Conservation (phyloP, 2,329 filamentous ascomycete genomes). For the Stenocarpella maydis region DNA sequence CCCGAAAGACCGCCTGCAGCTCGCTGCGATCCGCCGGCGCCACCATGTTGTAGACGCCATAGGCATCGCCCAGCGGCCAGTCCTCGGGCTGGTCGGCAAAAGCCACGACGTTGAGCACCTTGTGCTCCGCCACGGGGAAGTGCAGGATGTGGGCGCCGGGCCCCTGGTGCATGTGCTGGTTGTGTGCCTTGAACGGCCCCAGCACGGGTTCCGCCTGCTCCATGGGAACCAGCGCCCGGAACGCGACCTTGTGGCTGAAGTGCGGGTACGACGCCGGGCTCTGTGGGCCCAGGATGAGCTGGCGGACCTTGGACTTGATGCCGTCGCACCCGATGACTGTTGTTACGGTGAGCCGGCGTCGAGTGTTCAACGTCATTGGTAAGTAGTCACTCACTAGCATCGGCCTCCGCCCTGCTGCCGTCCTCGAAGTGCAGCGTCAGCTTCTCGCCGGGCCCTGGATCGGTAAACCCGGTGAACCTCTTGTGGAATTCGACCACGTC, state of each 20-base stretch:
- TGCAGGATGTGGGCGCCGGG: conserved; percentile 65
- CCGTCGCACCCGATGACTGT: conserved; percentile 14
- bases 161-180: conserved; percentile 64
- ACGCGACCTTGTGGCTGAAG: background rate
- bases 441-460: too few species aligned
- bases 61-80: background rate
- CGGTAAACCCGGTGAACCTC: too few species aligned
- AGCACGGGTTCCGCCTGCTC: conserved; percentile 46
- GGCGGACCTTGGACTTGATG: background rate
- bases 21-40: background rate
- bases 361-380: too few species aligned
- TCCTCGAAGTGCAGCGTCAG: too few species aligned
- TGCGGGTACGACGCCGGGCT: background rate
- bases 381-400: too few species aligned
- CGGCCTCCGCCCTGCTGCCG: too few species aligned
- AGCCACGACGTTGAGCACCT: conserved; percentile 65
- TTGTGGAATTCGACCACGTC: too few species aligned
- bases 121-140: conserved; percentile 65
- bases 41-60: background rate
- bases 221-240: conserved; percentile 6
- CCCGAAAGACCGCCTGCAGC: background rate
- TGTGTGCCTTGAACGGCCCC: conserved; percentile 57
- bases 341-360: too few species aligned
- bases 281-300: background rate
- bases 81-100: conserved; percentile 39